These are phyloP conservation scores for Neckera pumila DNA, from an alignment of 225 moss, liverwort and hornwort genomes.

Conservation along the genomic window DNA sequence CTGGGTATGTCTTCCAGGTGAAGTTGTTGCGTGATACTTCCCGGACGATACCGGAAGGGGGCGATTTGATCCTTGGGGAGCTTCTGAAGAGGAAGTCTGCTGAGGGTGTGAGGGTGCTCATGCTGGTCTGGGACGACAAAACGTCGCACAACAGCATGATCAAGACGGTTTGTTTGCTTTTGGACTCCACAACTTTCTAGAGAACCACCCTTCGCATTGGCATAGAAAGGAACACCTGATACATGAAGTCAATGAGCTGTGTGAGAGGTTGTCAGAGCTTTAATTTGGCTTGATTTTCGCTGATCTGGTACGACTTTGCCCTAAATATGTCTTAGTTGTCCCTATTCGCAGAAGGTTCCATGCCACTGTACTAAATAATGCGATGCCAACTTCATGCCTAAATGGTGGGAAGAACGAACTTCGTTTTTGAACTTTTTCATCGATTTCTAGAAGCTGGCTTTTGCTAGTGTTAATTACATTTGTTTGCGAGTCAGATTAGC, in stretches of 20 bases:
- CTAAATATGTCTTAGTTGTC: neutral
- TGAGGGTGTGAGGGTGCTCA: conserved; percentile 80
- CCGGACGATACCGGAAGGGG: conserved; percentile 47
- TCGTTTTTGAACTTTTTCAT: neutral
- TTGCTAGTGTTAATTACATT: neutral
- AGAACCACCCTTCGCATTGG: neutral
- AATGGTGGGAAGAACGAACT: neutral
- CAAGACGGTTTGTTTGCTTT: conserved; percentile 34
- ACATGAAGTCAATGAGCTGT: neutral
- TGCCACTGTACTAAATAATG: neutral
- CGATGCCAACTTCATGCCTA: neutral
- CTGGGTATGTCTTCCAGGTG: conserved; percentile 5
- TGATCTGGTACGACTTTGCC: neutral
- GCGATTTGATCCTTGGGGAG: conserved; percentile 58
- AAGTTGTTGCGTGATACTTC: conserved; percentile 50
- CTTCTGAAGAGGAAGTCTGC: conserved; percentile 76
- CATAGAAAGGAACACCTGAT: neutral
- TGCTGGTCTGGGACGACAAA: conserved; percentile 91
- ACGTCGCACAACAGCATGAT: conserved; percentile 64
- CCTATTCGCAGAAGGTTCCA: neutral
- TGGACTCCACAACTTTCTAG: neutral
- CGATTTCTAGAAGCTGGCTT: neutral
- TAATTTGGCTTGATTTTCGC: neutral
- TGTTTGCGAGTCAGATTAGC: neutral
- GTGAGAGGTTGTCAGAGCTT: neutral